Evolutionary conservation across 768 basidiomycete genomes (phyloP).

Genomic region (Boletus sp.): DNA sequence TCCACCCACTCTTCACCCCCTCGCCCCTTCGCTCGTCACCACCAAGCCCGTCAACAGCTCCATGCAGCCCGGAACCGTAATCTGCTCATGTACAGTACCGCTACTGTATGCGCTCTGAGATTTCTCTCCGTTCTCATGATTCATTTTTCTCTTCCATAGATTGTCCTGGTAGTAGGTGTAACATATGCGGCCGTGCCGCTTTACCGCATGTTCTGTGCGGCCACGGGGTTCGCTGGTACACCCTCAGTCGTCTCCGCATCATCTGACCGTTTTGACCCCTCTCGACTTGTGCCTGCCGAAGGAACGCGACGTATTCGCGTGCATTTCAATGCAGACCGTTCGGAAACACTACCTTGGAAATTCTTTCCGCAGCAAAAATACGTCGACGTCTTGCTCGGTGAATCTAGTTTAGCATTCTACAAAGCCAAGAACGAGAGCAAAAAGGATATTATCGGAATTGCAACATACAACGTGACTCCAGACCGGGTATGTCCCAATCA

Average conservation of each 20-base stretch:
- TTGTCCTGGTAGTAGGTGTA: conserved; percentile 73
- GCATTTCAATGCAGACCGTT: conserved; percentile 91
- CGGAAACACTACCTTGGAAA: conserved; percentile 87
- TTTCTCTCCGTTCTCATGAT: neutral
- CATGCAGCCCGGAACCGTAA: conserved; percentile 64
- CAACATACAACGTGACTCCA: conserved; percentile 99
- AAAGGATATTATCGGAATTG: conserved; percentile 94
- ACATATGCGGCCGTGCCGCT: conserved; percentile 98
- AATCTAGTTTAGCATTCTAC: conserved; percentile 96
- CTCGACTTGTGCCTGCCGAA: conserved; percentile 75
- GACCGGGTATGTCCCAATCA: conserved; percentile 63
- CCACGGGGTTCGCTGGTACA: conserved; percentile 95
- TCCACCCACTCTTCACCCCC: conserved; percentile 7
- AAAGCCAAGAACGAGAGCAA: conserved; percentile 82
- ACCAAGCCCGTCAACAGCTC: conserved; percentile 36
- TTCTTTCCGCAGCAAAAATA: conserved; percentile 90
- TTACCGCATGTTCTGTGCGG: conserved; percentile 97
- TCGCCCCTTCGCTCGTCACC: conserved; percentile 18
- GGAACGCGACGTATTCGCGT: conserved; percentile 79
- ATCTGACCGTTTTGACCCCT: conserved; percentile 71
- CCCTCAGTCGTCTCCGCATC: conserved; percentile 74
- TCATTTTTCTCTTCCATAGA: conserved; percentile 40
- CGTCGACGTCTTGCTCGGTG: conserved; percentile 89
- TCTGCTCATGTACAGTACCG: conserved; percentile 80
- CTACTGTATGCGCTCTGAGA: conserved; percentile 54